Evolutionary conservation across 2,329 filamentous ascomycete genomes (phyloP).

Genomic region (Penicillium sp.): DNA sequence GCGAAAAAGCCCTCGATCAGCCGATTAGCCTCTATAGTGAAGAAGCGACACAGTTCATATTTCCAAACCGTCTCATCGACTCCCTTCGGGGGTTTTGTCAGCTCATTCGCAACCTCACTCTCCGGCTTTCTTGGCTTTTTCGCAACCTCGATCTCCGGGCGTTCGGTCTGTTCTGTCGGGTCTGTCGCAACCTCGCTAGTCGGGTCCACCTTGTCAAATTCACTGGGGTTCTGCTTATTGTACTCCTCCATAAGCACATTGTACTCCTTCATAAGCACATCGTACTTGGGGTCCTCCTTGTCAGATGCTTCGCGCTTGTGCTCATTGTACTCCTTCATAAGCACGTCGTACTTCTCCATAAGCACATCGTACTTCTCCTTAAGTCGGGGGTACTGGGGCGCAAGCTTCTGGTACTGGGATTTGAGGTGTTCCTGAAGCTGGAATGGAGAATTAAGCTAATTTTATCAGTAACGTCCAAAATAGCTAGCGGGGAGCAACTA

Average conservation of each 20-base stretch:
- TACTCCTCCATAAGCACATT: neutral
- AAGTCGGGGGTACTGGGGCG: conserved; percentile 29
- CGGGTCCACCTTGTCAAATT: conserved; percentile 61
- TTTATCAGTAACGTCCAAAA: conserved; percentile 6
- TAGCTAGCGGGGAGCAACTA: conserved; percentile 28
- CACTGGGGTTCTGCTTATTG: conserved; percentile 45
- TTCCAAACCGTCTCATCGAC: conserved; percentile 90
- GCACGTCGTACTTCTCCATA: neutral
- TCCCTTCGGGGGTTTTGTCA: conserved; percentile 75
- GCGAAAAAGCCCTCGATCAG: conserved; percentile 91
- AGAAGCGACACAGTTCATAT: conserved; percentile 94
- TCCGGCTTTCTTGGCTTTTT: conserved; percentile 51
- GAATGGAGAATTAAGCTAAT: conserved; percentile 90
- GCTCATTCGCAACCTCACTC: conserved; percentile 68
- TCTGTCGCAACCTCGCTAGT: conserved; percentile 68
- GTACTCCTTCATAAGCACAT: neutral
- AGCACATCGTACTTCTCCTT: neutral
- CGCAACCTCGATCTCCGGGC: conserved; percentile 57
- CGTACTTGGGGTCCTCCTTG: neutral
- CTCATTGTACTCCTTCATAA: neutral
- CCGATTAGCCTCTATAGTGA: conserved; percentile 90
- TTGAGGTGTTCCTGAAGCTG: conserved; percentile 97
- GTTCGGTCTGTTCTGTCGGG: conserved; percentile 40
- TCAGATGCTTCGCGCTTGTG: neutral
- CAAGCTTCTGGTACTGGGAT: conserved; percentile 81